Conservation (phyloP, 2,329 filamentous ascomycete species). For the Huntiella decipiens region DNA sequence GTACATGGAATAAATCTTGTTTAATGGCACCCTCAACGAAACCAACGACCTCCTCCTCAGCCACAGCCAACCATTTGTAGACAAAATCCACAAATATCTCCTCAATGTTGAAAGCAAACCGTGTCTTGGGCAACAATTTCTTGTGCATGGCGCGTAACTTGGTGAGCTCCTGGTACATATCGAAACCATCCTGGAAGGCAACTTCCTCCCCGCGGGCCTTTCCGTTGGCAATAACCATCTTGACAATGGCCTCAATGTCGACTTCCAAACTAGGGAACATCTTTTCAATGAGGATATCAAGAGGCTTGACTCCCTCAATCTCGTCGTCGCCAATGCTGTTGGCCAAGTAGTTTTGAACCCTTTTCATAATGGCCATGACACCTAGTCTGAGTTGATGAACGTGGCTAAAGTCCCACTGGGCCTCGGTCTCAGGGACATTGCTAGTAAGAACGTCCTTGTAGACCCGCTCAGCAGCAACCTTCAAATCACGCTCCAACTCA, state of each 20-base stretch:
- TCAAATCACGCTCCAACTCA: conserved; percentile 6
- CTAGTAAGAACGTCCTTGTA: conserved; percentile 65
- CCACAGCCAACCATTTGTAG: conserved; percentile 79
- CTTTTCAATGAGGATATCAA: conserved; percentile 58
- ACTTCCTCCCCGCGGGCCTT: conserved; percentile 55
- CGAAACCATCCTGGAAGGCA: conserved; percentile 79
- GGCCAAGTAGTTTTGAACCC: conserved; percentile 81
- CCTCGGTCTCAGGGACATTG: conserved; percentile 59
- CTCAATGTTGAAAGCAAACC: conserved; percentile 79
- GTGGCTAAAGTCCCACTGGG: conserved; percentile 79
- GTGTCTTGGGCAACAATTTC: conserved; percentile 49
- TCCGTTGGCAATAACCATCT: conserved; percentile 57
- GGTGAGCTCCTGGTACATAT: conserved; percentile 75
- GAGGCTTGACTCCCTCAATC: conserved; percentile 54
- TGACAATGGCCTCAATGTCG: conserved; percentile 70
- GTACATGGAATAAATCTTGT: conserved; percentile 69
- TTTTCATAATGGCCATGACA: conserved; percentile 68
- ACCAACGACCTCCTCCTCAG: conserved; percentile 58
- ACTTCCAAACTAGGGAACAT: conserved; percentile 80
- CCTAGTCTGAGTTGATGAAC: conserved; percentile 76
- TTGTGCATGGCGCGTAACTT: conserved; percentile 68
- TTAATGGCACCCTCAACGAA: conserved; percentile 85
- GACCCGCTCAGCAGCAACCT: conserved; percentile 25
- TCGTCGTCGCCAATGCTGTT: conserved; percentile 40
- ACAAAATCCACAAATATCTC: conserved; percentile 76